A percentile compares a stretch with the other conserved stretches of the same genome.
Evolutionary conservation across 2,329 filamentous ascomycete species (phyloP).

Genomic region (Sphaceloma murrayae): DNA sequence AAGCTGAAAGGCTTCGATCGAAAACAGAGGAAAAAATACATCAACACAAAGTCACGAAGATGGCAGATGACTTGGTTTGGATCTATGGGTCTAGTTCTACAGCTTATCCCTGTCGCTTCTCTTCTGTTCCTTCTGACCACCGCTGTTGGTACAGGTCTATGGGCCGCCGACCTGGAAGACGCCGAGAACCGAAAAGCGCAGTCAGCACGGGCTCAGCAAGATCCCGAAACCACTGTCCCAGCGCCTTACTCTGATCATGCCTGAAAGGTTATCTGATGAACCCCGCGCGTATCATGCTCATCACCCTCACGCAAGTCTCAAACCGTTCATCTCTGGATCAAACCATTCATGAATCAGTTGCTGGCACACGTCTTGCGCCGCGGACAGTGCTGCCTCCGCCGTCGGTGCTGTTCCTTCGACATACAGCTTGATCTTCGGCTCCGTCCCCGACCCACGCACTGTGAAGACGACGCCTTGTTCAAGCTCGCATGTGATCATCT

Average conservation of each 20-base stretch:
- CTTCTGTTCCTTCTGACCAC: conserved; percentile 91
- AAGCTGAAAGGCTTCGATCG: conserved; percentile 65
- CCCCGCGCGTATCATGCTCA: too few species aligned
- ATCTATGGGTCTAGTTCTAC: conserved; percentile 69
- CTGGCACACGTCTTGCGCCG: conserved; percentile 38
- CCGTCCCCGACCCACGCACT: conserved; percentile 52
- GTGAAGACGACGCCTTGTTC: conserved; percentile 49
- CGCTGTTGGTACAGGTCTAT: conserved; percentile 73
- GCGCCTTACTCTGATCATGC: conserved; percentile 27
- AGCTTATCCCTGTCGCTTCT: conserved; percentile 82
- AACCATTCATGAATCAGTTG: conserved; percentile 45
- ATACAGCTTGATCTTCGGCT: conserved; percentile 57
- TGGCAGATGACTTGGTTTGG: conserved; percentile 95
- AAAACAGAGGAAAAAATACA: conserved; percentile 61
- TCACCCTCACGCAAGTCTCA: conserved; percentile 23
- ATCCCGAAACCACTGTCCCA: conserved; percentile 14
- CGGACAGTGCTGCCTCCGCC: conserved; percentile 34
- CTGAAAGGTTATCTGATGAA: conserved; percentile 17
- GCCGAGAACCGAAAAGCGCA: conserved; percentile 21
- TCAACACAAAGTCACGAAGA: conserved; percentile 50
- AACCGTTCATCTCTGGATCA: conserved; percentile 23
- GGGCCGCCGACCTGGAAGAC: conserved; percentile 70
- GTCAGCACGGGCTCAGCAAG: conserved; percentile 20
- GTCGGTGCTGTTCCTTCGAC: conserved; percentile 40
- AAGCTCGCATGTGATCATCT: conserved; percentile 57